These are phyloP conservation scores for Lantana camara DNA, from an alignment of 257 asterid species.

Conservation along the genomic window DNA sequence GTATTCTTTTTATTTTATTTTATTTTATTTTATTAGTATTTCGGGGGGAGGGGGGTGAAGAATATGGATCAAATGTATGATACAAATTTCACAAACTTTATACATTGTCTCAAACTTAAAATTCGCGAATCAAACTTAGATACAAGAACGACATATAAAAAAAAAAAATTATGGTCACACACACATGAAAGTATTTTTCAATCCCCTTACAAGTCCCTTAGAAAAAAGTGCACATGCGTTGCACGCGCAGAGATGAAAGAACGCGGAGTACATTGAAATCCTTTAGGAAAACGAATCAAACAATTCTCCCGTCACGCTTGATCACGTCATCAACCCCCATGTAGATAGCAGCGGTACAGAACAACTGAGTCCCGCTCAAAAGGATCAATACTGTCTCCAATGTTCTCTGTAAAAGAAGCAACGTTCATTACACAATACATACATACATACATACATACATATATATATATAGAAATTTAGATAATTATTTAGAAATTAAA, in stretches of 20 bases:
- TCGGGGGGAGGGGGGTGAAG: too few species aligned
- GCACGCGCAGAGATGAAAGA: background rate
- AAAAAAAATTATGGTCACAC: background rate
- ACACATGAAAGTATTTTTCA: background rate
- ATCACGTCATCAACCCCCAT: slow-evolving; percentile 42
- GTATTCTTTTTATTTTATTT: too few species aligned
- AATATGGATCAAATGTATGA: too few species aligned
- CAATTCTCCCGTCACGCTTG: background rate
- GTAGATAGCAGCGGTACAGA: slow-evolving; percentile 71
- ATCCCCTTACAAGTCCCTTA: background rate
- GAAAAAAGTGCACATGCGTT: background rate
- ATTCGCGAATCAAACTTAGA: background rate
- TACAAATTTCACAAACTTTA: background rate
- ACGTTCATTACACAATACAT: background rate
- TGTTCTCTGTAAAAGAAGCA: slow-evolving; percentile 56
- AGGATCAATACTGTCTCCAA: slow-evolving; percentile 75
- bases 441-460: background rate
- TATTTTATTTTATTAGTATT: too few species aligned
- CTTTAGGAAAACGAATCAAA: slow-evolving; percentile 1
- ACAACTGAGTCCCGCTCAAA: slow-evolving; percentile 73
- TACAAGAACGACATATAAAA: background rate
- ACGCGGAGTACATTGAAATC: too few species aligned
- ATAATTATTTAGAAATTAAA: background rate
- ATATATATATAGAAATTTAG: background rate
- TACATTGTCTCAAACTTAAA: background rate